Evolutionary conservation across 768 basidiomycete genomes (phyloP).

Genomic region (Podaxis mareebaensis): DNA sequence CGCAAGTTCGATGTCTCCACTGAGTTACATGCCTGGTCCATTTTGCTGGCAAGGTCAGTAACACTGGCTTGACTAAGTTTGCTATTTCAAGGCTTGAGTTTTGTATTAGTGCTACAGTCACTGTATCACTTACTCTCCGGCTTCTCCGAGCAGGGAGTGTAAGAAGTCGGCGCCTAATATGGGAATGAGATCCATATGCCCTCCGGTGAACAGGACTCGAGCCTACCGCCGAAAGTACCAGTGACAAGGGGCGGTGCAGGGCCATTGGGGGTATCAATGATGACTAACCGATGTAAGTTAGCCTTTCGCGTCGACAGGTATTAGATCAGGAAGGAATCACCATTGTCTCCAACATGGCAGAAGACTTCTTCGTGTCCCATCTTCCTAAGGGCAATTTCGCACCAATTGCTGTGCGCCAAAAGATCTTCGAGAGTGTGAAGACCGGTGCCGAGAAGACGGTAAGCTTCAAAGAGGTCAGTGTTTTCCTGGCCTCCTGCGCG

Average conservation of each 20-base stretch:
- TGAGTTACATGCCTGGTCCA: constrained; percentile 36
- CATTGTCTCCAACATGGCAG: constrained; percentile 74
- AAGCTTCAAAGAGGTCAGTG: constrained; percentile 63
- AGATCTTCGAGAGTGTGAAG: constrained; percentile 75
- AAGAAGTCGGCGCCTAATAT: constrained; percentile 57
- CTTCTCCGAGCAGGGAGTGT: constrained; percentile 64
- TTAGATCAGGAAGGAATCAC: constrained; percentile 23
- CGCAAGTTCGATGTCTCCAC: neutral
- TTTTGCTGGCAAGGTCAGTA: constrained; percentile 54
- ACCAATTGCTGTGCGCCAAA: constrained; percentile 79
- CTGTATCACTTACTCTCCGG: constrained; percentile 50
- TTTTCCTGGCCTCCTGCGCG: constrained; percentile 54
- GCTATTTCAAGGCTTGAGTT: constrained; percentile 28
- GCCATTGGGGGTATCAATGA: constrained; percentile 54
- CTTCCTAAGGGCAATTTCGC: constrained; percentile 69
- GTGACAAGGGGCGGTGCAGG: constrained; percentile 64
- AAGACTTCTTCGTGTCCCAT: constrained; percentile 74
- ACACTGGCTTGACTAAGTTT: constrained; percentile 62
- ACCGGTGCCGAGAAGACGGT: constrained; percentile 68
- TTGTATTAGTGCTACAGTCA: neutral
- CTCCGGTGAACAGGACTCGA: neutral
- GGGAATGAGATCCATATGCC: neutral
- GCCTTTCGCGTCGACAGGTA: neutral
- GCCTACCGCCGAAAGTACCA: constrained; percentile 61
- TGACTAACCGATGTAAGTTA: constrained; percentile 28